Conservation (phyloP, 768 basidiomycete species). For the Termitomyces sp. region DNA sequence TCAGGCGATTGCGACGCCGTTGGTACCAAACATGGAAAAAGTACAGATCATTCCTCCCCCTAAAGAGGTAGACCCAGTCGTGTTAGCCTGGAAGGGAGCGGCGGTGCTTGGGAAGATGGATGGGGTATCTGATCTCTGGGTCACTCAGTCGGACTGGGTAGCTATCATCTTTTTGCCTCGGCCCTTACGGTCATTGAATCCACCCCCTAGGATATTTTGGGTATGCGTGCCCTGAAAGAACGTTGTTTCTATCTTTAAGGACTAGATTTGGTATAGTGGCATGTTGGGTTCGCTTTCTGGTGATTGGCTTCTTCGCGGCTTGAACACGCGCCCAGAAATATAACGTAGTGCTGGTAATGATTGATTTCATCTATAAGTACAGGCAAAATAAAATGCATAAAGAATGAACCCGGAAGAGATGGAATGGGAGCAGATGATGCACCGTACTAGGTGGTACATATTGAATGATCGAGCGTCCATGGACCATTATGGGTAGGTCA, state of each 20-base stretch:
- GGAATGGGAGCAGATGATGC: neutral
- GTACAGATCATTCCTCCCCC: conserved; percentile 93
- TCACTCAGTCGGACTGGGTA: conserved; percentile 86
- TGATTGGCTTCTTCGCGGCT: conserved; percentile 3
- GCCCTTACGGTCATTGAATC: conserved; percentile 2
- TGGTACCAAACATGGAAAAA: conserved; percentile 81
- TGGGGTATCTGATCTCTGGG: conserved; percentile 83
- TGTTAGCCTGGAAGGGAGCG: conserved; percentile 94
- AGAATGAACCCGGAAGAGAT: neutral
- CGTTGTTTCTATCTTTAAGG: conserved; percentile 69
- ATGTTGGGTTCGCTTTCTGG: neutral
- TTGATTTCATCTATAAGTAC: conserved; percentile 8
- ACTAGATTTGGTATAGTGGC: neutral
- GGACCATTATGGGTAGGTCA: neutral
- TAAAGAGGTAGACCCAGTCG: conserved; percentile 85
- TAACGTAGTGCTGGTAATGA: conserved; percentile 4
- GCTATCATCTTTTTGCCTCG: conserved; percentile 15
- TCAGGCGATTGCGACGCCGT: conserved; percentile 78
- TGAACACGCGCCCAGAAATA: neutral
- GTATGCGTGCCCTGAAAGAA: conserved; percentile 78
- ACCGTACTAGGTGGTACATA: conserved; percentile 2
- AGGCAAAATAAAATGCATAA: neutral
- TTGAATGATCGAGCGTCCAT: conserved; percentile 8
- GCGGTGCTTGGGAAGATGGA: conserved; percentile 92
- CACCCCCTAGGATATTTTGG: conserved; percentile 56